A percentile compares a stretch with the other conserved stretches of the same genome.
phyloP scores from a whole-genome alignment of 2,329 filamentous ascomycete genomes.

The Clonostachys solani region DNA sequence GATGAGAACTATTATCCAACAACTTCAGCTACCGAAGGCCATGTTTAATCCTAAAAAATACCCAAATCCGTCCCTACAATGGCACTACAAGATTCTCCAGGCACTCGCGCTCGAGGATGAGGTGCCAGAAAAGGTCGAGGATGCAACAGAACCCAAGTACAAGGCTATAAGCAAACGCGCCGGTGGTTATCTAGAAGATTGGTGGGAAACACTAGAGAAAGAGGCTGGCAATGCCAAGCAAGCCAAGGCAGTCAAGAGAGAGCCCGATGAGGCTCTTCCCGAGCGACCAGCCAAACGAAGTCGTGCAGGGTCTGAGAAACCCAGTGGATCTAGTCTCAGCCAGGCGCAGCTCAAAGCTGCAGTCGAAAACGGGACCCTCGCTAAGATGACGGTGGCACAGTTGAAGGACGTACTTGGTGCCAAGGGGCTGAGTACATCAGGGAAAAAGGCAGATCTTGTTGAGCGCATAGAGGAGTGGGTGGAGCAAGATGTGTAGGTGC shows the following conservation, averaged over 20 bases:
- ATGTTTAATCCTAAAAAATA: slow-evolving; percentile 83
- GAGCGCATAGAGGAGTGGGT: slow-evolving; percentile 54
- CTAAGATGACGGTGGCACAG: slow-evolving; percentile 50
- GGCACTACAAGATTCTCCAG: slow-evolving; percentile 95
- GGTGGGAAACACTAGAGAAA: slow-evolving; percentile 64
- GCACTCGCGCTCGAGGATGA: slow-evolving; percentile 90
- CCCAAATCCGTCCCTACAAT: slow-evolving; percentile 88
- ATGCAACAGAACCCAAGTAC: slow-evolving; percentile 80
- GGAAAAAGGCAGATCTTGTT: slow-evolving; percentile 49
- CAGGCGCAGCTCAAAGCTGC: slow-evolving; percentile 40
- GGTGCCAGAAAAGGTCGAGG: slow-evolving; percentile 66
- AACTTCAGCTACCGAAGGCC: slow-evolving; percentile 82
- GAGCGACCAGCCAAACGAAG: slow-evolving; percentile 42
- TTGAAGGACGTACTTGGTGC: slow-evolving; percentile 43
- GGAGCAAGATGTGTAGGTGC: slow-evolving; percentile 24
- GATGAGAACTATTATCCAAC: slow-evolving; percentile 80
- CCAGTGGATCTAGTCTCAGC: slow-evolving; percentile 27
- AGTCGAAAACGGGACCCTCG: slow-evolving; percentile 37
- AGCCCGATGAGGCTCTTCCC: slow-evolving; percentile 32
- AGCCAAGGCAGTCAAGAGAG: slow-evolving; percentile 44
- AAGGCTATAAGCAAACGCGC: slow-evolving; percentile 87
- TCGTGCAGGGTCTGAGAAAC: slow-evolving; percentile 23
- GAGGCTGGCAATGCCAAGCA: slow-evolving; percentile 35
- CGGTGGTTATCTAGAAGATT: slow-evolving; percentile 73
- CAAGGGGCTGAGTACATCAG: slow-evolving; percentile 42